Evolutionary conservation across 75 land plant genomes (phyloP).

Genomic region (Azolla pinnata): DNA sequence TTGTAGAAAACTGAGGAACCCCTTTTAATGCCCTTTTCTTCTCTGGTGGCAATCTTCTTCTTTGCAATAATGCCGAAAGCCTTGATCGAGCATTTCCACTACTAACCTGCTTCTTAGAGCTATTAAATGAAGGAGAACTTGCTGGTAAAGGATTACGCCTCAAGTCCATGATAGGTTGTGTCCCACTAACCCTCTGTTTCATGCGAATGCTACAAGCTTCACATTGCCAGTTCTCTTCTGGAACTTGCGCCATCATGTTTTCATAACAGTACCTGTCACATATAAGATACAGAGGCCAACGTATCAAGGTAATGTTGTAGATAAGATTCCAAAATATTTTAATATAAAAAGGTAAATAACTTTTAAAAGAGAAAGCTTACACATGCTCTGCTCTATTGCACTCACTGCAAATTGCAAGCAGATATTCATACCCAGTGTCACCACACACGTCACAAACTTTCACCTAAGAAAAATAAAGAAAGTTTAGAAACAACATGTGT

Average conservation of each 20-base stretch:
- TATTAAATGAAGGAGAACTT: not conserved
- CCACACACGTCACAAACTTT: conserved; percentile 47
- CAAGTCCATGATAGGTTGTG: not conserved
- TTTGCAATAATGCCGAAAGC: conserved; percentile 1
- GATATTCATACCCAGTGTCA: conserved; percentile 31
- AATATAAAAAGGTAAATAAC: not conserved
- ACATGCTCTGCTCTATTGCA: conserved; percentile 40
- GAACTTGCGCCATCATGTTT: conserved; percentile 11
- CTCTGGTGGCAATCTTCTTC: conserved; percentile 2
- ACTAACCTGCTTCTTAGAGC: conserved; percentile 1
- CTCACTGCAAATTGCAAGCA: conserved; percentile 28
- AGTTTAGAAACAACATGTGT: too few relatives aligned
- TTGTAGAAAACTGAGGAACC: conserved; percentile 5
- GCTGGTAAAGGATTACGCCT: not conserved
- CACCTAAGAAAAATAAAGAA: too few relatives aligned
- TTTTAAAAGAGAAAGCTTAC: conserved; percentile 13
- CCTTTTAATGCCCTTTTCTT: conserved; percentile 15
- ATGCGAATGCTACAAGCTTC: conserved; percentile 16
- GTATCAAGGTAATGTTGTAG: too few relatives aligned
- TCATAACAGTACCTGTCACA: conserved; percentile 30
- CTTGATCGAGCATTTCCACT: not conserved
- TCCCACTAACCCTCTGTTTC: conserved; percentile 4
- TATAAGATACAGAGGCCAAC: not conserved
- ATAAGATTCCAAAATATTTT: too few relatives aligned
- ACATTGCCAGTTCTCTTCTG: conserved; percentile 28